Conservation (phyloP, 2,329 filamentous ascomycete species). For the Cryphonectria nitschkei region DNA sequence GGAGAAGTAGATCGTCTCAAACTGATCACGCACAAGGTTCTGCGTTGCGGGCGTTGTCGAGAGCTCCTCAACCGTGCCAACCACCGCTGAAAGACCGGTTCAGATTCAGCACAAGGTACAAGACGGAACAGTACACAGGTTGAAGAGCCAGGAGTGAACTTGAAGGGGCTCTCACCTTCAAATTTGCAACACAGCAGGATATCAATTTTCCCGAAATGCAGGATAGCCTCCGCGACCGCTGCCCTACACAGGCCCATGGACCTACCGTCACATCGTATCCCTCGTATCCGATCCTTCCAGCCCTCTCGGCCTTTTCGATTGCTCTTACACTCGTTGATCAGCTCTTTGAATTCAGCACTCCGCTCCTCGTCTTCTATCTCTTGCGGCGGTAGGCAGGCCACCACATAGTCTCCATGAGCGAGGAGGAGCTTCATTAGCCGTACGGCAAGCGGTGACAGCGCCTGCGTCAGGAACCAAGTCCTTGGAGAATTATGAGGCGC, state of each 20-base stretch:
- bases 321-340: constrained; percentile 72
- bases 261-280: constrained; percentile 66
- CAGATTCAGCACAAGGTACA: constrained; percentile 2
- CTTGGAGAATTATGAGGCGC: constrained; percentile 75
- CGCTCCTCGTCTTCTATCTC: constrained; percentile 79
- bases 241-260: constrained; percentile 75
- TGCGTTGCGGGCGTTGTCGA: constrained; percentile 72
- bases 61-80: constrained; percentile 91
- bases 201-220: constrained; percentile 84
- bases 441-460: constrained; percentile 82
- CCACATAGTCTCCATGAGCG: constrained; percentile 88
- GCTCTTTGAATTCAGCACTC: constrained; percentile 77
- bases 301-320: constrained; percentile 68
- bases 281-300: constrained; percentile 78
- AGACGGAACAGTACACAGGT: background rate
- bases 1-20: constrained; percentile 93
- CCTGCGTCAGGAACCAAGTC: constrained; percentile 91
- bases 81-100: constrained; percentile 62
- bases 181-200: constrained; percentile 89
- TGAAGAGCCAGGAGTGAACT: background rate
- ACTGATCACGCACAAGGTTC: constrained; percentile 85
- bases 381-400: constrained; percentile 77
- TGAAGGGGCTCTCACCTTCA: constrained; percentile 62
- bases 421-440: constrained; percentile 81
- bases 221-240: constrained; percentile 83